phyloP scores from a whole-genome alignment of 192 early-diverging fungal genomes.

The Geranomyces michiganensis region DNA sequence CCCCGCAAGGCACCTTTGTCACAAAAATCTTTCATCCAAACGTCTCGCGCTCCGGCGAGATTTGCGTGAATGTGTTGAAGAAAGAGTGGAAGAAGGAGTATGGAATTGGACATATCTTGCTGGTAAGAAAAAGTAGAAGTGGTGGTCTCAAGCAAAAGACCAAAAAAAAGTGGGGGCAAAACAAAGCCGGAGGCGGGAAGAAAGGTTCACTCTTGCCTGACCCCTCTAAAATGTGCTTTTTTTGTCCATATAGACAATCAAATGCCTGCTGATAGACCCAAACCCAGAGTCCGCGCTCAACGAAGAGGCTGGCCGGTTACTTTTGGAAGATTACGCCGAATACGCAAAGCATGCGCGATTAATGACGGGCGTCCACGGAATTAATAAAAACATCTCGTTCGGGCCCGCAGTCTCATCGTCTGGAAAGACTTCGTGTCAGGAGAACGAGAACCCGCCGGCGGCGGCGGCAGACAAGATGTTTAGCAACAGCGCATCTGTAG shows the following conservation, averaged over 20 bases:
- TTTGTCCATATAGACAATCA: slow-evolving; percentile 72
- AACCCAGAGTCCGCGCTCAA: slow-evolving; percentile 96
- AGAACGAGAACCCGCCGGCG: background rate
- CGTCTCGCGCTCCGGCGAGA: slow-evolving; percentile 83
- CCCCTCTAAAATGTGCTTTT: background rate
- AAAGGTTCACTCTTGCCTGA: background rate
- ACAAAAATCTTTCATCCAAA: slow-evolving; percentile 99
- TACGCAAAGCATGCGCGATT: slow-evolving; percentile 80
- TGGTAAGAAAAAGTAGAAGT: too few species aligned
- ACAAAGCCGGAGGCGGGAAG: background rate
- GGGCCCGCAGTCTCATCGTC: background rate
- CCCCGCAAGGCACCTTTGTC: slow-evolving; percentile 83
- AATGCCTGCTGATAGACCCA: slow-evolving; percentile 91
- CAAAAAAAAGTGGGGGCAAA: too few species aligned
- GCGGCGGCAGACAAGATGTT: background rate
- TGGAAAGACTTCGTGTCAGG: background rate
- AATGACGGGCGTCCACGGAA: slow-evolving; percentile 82
- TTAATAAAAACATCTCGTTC: slow-evolving; percentile 11
- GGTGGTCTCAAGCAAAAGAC: too few species aligned
- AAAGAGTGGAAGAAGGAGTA: slow-evolving; percentile 93
- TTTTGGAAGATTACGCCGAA: slow-evolving; percentile 84
- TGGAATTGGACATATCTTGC: slow-evolving; percentile 79
- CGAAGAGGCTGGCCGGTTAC: slow-evolving; percentile 88
- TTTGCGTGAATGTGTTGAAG: slow-evolving; percentile 95
- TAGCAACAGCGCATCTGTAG: background rate